A percentile compares a stretch with the other conserved stretches of the same genome.
These are phyloP conservation scores for Umbellularia californica DNA, from an alignment of 164 flowering plant genomes.

Conservation along the genomic window DNA sequence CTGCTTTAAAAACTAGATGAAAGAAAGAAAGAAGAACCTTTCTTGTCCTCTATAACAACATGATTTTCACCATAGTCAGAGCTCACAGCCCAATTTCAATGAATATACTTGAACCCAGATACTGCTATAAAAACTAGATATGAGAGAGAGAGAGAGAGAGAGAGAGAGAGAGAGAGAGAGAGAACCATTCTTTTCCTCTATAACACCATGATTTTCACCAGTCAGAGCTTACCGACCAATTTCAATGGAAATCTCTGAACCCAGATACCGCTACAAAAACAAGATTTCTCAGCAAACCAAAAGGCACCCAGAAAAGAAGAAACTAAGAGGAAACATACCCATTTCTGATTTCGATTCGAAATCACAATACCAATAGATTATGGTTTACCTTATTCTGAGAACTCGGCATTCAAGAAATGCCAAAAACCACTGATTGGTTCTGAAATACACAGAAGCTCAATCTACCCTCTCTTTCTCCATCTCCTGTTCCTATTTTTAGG, in stretches of 20 bases:
- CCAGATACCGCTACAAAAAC: neutral
- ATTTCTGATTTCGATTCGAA: neutral
- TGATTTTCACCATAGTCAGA: neutral
- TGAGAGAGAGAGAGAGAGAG: neutral
- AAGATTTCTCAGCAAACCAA: too few species aligned
- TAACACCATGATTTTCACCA: neutral
- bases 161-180: neutral
- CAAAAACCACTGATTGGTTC: neutral
- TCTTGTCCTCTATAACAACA: neutral
- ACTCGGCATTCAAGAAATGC: neutral
- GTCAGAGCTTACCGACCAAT: neutral
- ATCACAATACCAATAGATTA: neutral
- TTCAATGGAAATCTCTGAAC: neutral
- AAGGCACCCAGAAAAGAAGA: neutral
- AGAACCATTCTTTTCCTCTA: neutral
- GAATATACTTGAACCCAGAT: neutral
- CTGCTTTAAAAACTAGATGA: neutral
- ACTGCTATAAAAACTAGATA: neutral
- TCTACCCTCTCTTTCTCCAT: neutral
- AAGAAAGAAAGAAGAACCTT: neutral
- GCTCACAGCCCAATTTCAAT: neutral
- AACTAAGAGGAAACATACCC: neutral
- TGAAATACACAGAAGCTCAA: neutral
- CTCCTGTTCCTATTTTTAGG: too few species aligned
- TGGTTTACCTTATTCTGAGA: neutral